Base-by-base conservation (phyloP, 2,329 filamentous ascomycete species). In the Paecilomyces sp. region DNA sequence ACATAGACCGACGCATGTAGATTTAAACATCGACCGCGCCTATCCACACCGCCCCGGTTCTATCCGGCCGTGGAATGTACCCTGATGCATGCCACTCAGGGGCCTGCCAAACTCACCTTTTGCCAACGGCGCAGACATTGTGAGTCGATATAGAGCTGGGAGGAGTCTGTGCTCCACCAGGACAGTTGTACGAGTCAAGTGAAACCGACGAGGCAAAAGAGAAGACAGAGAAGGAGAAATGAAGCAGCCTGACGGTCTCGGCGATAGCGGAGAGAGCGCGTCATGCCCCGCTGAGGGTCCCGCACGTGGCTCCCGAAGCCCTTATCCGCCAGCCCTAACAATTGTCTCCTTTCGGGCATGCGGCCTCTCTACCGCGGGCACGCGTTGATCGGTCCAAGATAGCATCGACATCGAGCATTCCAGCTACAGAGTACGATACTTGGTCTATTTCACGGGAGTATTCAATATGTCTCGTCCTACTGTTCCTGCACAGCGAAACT, bases 381-480 rank as follows among this genome's bases (percentile, higher is more conserved):
- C 61, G 24, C 51, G 51, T 30, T 30, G 51, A 47, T 18, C 15
- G 8, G 41, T 22, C n/a, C 22, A 15, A 51, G 47, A 53, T 53
- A 30, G 22, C 51, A 53, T 53, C 51, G 25, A 6, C 24, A 6
- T 22, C 28, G 25, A 8, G 7, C n/a, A 25, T 25, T 53, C 22
- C 51, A 53, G 9, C 5, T 28, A 28, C 13, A 25, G 18, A 25
- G 11, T 11, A 53, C 11, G 28, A 53, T n/a, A 53, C 15, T 9
- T 22, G 3, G 6, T 18, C 18, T 47, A 18, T n/a, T 47, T n/a
- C 7, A 3, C 8, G 41, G 18, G 3, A 2, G 8, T 18, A 6
- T 12, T 28, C 51, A 69, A 36, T 28, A 84, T 85, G 83, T 82
- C 82, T 56, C 80, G 82, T 54, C 76, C 74, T 58, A 77, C 74